Conservation (phyloP, 129 eudicot genomes). For the Mikania micrantha region DNA sequence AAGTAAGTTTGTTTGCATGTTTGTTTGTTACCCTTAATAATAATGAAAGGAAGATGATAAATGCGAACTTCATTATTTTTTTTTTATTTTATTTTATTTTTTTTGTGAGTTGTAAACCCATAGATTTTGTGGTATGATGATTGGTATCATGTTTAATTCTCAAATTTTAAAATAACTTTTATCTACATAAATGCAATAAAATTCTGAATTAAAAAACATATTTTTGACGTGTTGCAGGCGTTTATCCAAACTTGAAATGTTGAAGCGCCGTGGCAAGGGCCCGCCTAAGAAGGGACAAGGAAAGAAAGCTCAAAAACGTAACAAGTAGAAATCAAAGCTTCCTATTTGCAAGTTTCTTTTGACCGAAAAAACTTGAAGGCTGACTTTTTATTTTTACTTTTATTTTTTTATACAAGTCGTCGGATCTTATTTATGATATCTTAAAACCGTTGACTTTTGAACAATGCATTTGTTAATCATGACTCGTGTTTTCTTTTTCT, state of each 20-base stretch:
- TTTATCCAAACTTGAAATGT: conserved; percentile 65
- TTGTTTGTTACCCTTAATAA: no score
- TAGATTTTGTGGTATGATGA: background rate
- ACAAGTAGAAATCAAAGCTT: conserved; percentile 4
- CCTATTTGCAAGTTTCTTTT: background rate
- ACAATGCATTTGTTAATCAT: background rate
- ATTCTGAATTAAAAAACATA: background rate
- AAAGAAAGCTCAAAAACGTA: conserved; percentile 66
- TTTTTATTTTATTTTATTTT: no score
- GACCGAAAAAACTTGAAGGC: background rate
- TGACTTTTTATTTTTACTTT: background rate
- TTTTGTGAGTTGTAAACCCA: background rate
- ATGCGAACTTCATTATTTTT: no score
- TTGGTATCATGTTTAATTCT: conserved; percentile 4
- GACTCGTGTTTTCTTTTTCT: no score
- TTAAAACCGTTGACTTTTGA: background rate
- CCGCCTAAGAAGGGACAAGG: conserved; percentile 95
- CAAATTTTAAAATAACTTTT: background rate
- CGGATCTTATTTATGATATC: background rate
- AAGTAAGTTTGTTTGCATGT: no score
- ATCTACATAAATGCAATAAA: background rate
- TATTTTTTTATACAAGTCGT: background rate
- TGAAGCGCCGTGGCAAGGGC: conserved; percentile 84
- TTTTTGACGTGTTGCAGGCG: conserved; percentile 46
- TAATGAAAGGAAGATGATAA: no score